Base-by-base conservation (phyloP, 2,329 filamentous ascomycete genomes). In the Passalora sequoiae region DNA sequence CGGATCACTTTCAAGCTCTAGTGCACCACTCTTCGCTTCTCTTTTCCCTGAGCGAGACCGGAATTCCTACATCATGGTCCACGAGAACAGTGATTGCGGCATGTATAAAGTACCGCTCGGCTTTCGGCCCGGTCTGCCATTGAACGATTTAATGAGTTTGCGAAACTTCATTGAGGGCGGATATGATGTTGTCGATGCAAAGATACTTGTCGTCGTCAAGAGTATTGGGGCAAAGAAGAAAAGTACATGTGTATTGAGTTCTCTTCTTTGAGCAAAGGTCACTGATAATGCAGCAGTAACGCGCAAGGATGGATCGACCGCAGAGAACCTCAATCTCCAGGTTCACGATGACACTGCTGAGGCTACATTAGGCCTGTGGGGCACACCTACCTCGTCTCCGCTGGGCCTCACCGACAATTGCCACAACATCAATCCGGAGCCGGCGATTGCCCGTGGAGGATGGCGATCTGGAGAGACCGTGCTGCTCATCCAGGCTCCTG, bases 341-440 rank as follows among this genome's bases (percentile, higher is more conserved):
- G 61, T 81, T 7, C 78, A 78, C 53, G 79, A 83, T 56, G 71
- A 81, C 53, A 80, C 77, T 1, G 69, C 69, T 1, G 70, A 72
- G 46, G 71, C 71, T 4, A 63, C 67, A 2, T 61, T 81, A n/a
- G 76, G 70, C 12, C 62, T 81, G 4, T 81, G 77, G 71, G 70
- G 70, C 25, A 67, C 71, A n/a, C 63, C 73, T 33, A 67, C 72
- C 4, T 47, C 40, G 6, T 58, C 60, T 7, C 60, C 60, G 13
- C 37, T 49, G 3, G 46, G 19, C 7, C 28, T 24, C 7, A 19
- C 9, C 5, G 28, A 7, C 6, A 46, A 48, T 15, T 43, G 19
- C n/a, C 32, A 10, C 6, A 37, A 27, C n/a, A 38, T 36, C 1
- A 43, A 47, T 4, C 29, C 43, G n/a, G 50, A 52, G 10, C 39